Evolutionary conservation across 2,329 filamentous ascomycete genomes (phyloP), one percentile per base, ranked within the genome.

Genomic region (Balansia obtecta): DNA sequence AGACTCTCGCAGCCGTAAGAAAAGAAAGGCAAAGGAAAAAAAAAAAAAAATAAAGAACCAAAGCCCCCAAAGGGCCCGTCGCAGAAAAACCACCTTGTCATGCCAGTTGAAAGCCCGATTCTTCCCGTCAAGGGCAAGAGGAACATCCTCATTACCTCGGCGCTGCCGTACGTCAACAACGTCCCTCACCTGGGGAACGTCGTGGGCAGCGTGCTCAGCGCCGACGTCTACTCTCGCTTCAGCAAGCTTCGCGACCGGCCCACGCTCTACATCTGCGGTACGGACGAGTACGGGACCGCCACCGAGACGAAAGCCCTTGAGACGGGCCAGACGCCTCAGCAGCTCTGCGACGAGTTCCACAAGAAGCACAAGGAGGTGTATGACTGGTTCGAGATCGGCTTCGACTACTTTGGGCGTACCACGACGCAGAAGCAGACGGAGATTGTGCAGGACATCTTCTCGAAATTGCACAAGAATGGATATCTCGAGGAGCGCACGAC

Each of bases 261-360:
- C 57, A 94, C 88, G 1, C 77, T 95, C 47, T 95, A 82, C 66
- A 76, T 95, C 58, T 95, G 90, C 68, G 89, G 89, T 32, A 56
- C 52, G 18, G 91, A 96, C 71, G 88, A 97, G 70, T 97, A 96
- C 67, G 91, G 91, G 52, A 97, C 91, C 12, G 90, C 91, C 20
- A 95, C 90, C 33, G 91, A 96, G 70, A 95, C 91, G 27, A 95
- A 95, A 72, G 91, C 91, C 4, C 80, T 96, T 40, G 88, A 95
- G 65, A 88, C 93, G 65, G 84, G 85, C 13, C 74, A 89, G 55
- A 88, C 84, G 12, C 89, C 91, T 20, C 77, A 86, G 60, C 79
- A 90, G 63, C 80, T 97, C 12, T 96, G 91, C 72, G 81, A 86
- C 68, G 94, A 96, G 72, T 96, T 94, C 73, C 87, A 94, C 71